Evolutionary conservation across 208 protist genomes (phyloP).

Genomic region (Zelonia costaricensis): DNA sequence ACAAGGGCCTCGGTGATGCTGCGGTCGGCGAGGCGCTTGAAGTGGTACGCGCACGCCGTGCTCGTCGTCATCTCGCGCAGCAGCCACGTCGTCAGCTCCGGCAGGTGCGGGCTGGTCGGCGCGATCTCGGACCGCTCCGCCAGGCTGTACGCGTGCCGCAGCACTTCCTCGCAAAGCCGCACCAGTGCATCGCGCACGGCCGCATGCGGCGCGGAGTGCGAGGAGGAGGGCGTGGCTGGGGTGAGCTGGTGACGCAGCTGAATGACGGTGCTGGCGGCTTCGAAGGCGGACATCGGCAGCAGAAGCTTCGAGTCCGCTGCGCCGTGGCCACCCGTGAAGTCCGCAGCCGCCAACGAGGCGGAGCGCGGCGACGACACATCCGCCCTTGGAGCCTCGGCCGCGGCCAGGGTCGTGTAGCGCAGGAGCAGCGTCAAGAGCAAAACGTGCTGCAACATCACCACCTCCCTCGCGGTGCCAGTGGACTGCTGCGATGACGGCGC

Average conservation of each 20-base stretch:
- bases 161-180: conserved; percentile 17
- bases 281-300: conserved; percentile 22
- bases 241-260: conserved; percentile 16
- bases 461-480: conserved; percentile 4
- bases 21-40: conserved; percentile 56
- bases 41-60: conserved; percentile 50
- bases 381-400: conserved; percentile 4
- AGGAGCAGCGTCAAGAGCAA: conserved; percentile 26
- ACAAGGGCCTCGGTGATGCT: conserved; percentile 49
- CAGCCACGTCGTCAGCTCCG: conserved; percentile 70
- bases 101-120: conserved; percentile 39
- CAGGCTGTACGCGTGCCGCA: conserved; percentile 25
- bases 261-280: conserved; percentile 21
- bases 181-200: conserved; percentile 12
- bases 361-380: conserved; percentile 1
- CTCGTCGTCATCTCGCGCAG: conserved; percentile 61
- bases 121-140: conserved; percentile 40
- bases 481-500: conserved; percentile 5
- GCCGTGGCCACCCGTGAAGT: not conserved
- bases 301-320: conserved; percentile 5
- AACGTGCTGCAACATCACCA: conserved; percentile 17
- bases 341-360: not conserved
- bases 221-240: not conserved
- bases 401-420: conserved; percentile 13
- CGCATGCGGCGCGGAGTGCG: not conserved